Evolutionary conservation across 176 grass and related monocot genomes (phyloP).

Genomic region (Raddia distichophylla): DNA sequence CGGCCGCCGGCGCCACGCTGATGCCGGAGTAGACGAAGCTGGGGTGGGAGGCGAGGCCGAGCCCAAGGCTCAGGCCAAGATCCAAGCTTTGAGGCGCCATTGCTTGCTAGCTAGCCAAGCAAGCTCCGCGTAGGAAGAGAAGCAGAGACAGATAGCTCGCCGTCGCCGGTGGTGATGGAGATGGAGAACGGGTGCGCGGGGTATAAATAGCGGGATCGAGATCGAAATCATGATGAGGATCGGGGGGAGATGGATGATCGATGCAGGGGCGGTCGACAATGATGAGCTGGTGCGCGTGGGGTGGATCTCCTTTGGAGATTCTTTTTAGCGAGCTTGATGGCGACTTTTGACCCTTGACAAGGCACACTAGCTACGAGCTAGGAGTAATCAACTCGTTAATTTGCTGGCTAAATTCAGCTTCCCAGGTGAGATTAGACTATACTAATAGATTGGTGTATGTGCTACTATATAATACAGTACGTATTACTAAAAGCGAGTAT

Average conservation of each 20-base stretch:
- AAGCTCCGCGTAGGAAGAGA: neutral
- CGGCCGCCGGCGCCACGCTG: neutral
- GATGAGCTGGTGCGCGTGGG: slow-evolving; percentile 79
- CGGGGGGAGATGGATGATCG: neutral
- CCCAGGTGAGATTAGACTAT: slow-evolving; percentile 47
- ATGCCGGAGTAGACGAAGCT: slow-evolving; percentile 40
- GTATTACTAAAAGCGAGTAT: neutral
- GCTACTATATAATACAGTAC: neutral
- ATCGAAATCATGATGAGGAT: slow-evolving; percentile 27
- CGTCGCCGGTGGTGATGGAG: slow-evolving; percentile 24
- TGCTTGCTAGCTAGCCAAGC: neutral
- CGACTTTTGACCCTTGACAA: slow-evolving; percentile 48
- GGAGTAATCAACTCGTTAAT: slow-evolving; percentile 28
- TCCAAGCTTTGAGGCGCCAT: slow-evolving; percentile 62
- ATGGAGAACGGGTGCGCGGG: slow-evolving; percentile 39
- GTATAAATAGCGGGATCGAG: slow-evolving; percentile 55
- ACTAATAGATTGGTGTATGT: neutral
- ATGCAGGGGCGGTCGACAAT: slow-evolving; percentile 58
- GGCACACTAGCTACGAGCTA: slow-evolving; percentile 22
- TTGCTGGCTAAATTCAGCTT: slow-evolving; percentile 40
- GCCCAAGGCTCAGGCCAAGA: slow-evolving; percentile 66
- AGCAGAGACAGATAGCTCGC: neutral
- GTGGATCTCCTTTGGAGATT: slow-evolving; percentile 48
- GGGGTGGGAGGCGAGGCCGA: slow-evolving; percentile 45
- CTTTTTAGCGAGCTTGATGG: slow-evolving; percentile 18